Evolutionary conservation across 805 yeast species (phyloP).

Genomic region (Candida sanyiensis): DNA sequence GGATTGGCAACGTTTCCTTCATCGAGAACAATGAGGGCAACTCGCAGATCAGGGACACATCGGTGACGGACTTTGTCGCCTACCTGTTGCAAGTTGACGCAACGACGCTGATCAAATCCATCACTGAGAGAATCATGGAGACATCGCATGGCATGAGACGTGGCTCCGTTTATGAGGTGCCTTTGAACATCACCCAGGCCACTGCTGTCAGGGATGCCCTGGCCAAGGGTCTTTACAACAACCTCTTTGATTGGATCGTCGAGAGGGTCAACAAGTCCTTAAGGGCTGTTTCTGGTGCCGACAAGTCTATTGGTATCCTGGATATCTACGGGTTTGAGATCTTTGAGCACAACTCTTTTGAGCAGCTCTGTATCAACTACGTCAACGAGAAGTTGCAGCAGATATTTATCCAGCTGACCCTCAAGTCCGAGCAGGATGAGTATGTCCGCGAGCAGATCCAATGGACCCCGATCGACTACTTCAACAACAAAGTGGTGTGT

Average conservation of each 20-base stretch:
- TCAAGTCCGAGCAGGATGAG: conserved; percentile 97
- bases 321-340: conserved; percentile 97
- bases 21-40: conserved; percentile 83
- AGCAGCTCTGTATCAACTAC: conserved; percentile 91
- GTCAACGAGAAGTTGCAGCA: conserved; percentile 96
- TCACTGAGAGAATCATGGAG: conserved; percentile 80
- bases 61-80: conserved; percentile 93
- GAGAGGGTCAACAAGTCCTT: conserved; percentile 81
- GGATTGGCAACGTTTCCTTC: conserved; percentile 93
- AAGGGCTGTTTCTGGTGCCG: conserved; percentile 43
- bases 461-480: conserved; percentile 97
- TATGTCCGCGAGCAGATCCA: conserved; percentile 90
- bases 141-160: conserved; percentile 85
- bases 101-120: conserved; percentile 54
- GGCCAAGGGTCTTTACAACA: conserved; percentile 90
- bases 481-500: conserved; percentile 93
- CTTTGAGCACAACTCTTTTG: conserved; percentile 91
- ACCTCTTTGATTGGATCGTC: conserved; percentile 95
- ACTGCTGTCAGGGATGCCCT: conserved; percentile 92
- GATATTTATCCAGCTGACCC: conserved; percentile 89
- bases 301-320: conserved; percentile 82
- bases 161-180: conserved; percentile 92
- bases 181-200: conserved; percentile 87
- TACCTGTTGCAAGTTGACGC: conserved; percentile 80
- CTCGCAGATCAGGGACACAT: conserved; percentile 72